Evolutionary conservation across 176 grass and related monocot genomes (phyloP).

Genomic region (Cocos nucifera): DNA sequence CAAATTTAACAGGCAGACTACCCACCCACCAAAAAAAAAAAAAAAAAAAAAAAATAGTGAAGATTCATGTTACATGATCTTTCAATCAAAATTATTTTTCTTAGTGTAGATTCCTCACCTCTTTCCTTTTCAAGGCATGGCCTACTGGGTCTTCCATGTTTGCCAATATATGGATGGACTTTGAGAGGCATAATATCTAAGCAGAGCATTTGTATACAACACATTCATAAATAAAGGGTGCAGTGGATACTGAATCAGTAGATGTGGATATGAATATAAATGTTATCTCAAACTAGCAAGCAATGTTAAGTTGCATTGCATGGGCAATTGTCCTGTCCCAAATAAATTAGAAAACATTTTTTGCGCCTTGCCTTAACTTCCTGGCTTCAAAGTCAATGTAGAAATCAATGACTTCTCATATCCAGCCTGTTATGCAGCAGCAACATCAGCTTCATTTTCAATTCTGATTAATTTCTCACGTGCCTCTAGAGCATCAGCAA

Average conservation of each 20-base stretch:
- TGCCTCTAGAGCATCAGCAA: conserved; percentile 77
- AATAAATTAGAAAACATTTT: not conserved
- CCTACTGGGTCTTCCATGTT: conserved; percentile 89
- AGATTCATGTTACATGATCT: no score
- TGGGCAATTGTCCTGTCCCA: not conserved
- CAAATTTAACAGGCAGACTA: no score
- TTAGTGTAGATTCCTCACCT: conserved; percentile 37
- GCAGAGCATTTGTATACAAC: no score
- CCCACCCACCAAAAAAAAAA: no score
- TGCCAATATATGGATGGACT: conserved; percentile 75
- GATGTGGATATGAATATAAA: no score
- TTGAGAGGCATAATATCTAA: conserved; percentile 81
- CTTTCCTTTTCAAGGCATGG: conserved; percentile 57
- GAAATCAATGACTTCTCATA: conserved; percentile 70
- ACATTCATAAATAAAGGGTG: no score
- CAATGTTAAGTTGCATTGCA: not conserved
- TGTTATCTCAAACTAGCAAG: not conserved
- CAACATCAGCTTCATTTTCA: conserved; percentile 84
- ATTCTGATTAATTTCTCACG: conserved; percentile 56
- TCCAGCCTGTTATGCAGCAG: conserved; percentile 50
- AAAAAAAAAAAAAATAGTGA: no score
- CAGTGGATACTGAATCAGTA: no score
- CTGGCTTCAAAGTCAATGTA: conserved; percentile 74
- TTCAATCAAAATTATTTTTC: not conserved
- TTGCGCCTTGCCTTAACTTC: conserved; percentile 49